Evolutionary conservation across 352 stramenopile species (phyloP), one percentile per base, ranked within the genome.

Genomic region (Pythium folliculosum): DNA sequence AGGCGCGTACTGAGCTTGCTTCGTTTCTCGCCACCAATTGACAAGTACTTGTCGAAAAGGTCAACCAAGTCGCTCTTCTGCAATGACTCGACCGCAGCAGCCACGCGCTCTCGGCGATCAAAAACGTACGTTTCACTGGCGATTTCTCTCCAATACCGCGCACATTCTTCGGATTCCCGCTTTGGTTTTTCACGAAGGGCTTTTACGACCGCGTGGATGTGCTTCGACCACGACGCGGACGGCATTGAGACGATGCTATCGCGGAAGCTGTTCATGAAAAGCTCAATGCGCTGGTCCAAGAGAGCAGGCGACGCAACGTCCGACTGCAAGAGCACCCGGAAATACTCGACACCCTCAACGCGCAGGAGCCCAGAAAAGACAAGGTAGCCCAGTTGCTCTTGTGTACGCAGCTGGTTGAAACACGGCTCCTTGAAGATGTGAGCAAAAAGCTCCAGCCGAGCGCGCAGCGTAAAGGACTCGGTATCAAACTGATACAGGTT

Each of bases 331-430:
- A 95, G 73, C 47, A 94, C 71, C n/a, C 82, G 84, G 63, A 93
- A 89, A 59, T 81, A 88, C 40, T 84, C 73, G 30, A 92, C 71
- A 43, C 81, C 81, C 47, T 88, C 72, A 0, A 73, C 72, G 21
- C 72, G 65, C 58, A 80, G 71, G 10, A 78, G 67, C 13, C 76
- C 81, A 0, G 74, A 90, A 53, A 90, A 94, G 12, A 97, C 89
- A 22, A 96, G 82, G 56, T 97, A 98, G 5, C 92, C 92, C 2
- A 98, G 80, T 69, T 97, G 91, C 70, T 98, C 90, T 68, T 95
- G 82, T 10, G 92, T 97, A n/a, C 92, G 88, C n/a, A 98, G 78
- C 58, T 97, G 84, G 72, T 97, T 91, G 74, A 97, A 98, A 63
- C 83, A 94, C 13, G 89, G 90, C 66, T 97, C 91, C 67, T 95